Conservation (phyloP, 805 yeast species). For the Metschnikowia colocasiae region DNA sequence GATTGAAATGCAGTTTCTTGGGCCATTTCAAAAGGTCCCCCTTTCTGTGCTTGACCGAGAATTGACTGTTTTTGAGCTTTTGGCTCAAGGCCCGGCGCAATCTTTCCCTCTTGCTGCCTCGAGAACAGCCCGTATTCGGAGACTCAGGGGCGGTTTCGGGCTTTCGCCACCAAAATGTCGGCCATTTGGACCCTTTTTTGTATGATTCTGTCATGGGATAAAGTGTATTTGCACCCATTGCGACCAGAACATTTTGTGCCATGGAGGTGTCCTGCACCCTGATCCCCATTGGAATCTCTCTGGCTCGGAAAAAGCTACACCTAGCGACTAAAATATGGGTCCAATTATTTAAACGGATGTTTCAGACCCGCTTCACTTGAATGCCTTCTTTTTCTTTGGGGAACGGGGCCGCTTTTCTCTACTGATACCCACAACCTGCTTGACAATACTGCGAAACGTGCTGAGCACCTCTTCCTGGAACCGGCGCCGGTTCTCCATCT, state of each 20-base stretch:
- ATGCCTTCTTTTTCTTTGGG: background rate
- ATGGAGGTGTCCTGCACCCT: background rate
- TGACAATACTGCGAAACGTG: conserved; percentile 10
- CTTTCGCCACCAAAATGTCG: background rate
- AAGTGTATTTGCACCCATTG: conserved; percentile 5
- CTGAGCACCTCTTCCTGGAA: conserved; percentile 16
- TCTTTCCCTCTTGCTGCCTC: conserved; percentile 3
- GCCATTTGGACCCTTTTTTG: background rate
- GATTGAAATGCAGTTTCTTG: background rate
- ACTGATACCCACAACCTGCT: conserved; percentile 9
- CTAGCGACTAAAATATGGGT: background rate
- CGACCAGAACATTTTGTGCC: background rate
- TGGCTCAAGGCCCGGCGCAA: conserved; percentile 1
- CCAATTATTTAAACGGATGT: background rate
- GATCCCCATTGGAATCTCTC: background rate
- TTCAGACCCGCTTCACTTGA: background rate
- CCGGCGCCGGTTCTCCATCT: conserved; percentile 11
- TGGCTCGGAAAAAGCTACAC: background rate
- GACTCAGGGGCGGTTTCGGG: background rate
- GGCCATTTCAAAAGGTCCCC: background rate
- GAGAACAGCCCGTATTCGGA: background rate
- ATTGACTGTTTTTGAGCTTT: background rate
- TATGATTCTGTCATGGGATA: background rate
- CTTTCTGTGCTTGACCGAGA: background rate
- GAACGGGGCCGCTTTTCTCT: conserved; percentile 5